Percentiles rank a stretch among this genome's conserved stretches.
phyloP scores from a whole-genome alignment of 2,329 filamentous ascomycete genomes.

The Cryphonectria nitschkei region DNA sequence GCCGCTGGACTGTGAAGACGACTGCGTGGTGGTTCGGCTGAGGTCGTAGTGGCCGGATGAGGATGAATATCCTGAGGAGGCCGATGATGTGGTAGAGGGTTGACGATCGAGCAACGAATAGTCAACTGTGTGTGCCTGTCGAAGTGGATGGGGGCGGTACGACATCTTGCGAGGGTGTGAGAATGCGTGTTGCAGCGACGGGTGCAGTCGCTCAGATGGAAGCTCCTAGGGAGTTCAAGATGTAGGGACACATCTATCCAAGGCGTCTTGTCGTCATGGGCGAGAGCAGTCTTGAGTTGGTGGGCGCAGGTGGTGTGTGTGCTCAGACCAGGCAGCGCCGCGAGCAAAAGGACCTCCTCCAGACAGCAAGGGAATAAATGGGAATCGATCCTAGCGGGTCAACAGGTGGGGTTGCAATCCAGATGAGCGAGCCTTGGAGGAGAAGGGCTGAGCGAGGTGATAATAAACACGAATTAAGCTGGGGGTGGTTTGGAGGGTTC shows the following conservation, averaged over 20 bases:
- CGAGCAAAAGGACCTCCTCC: conserved; percentile 18
- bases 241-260: conserved; percentile 23
- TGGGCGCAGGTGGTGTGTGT: background rate
- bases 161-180: conserved; percentile 47
- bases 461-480: conserved; percentile 19
- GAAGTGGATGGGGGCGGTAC: conserved; percentile 60
- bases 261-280: conserved; percentile 19
- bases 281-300: background rate
- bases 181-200: conserved; percentile 18
- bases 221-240: conserved; percentile 17
- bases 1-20: conserved; percentile 70
- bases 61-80: conserved; percentile 69
- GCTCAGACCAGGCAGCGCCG: conserved; percentile 1
- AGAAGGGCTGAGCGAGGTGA: conserved; percentile 18
- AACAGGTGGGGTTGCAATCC: conserved; percentile 18
- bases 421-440: background rate
- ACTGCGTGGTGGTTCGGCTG: conserved; percentile 70
- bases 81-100: conserved; percentile 71
- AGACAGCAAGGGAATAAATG: conserved; percentile 10
- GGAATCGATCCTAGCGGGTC: conserved; percentile 26
- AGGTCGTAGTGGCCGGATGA: conserved; percentile 57
- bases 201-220: conserved; percentile 22
- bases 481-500: conserved; percentile 4
- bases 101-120: conserved; percentile 57
- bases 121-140: conserved; percentile 59